A percentile compares a stretch with the other conserved stretches of the same genome.
phyloP scores from a whole-genome alignment of 192 early-diverging fungal species.

The Dispira parvispora region DNA sequence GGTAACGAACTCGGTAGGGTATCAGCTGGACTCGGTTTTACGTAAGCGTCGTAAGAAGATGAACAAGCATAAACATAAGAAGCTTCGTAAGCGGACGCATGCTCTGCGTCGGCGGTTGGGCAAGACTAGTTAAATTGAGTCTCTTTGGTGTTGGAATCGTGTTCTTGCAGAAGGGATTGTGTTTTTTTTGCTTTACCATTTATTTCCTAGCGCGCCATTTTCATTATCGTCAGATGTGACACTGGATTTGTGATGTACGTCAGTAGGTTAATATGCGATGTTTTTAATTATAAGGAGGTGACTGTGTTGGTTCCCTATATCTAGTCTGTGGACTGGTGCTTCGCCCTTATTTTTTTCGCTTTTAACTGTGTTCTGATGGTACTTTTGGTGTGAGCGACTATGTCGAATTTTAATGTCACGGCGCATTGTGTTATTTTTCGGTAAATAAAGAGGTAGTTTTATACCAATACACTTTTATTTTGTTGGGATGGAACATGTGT shows the following conservation, averaged over 20 bases:
- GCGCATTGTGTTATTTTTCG: too few species aligned
- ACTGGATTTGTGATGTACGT: too few species aligned
- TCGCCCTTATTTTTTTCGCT: neutral
- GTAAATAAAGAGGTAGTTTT: neutral
- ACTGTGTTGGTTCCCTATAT: too few species aligned
- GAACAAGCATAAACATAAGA: conserved; percentile 96
- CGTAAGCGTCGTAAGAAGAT: conserved; percentile 81
- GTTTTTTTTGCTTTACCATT: too few species aligned
- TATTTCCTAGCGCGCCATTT: too few species aligned
- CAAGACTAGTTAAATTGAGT: conserved; percentile 17
- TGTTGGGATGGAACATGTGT: too few species aligned
- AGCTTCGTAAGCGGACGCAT: conserved; percentile 58
- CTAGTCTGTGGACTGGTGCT: too few species aligned
- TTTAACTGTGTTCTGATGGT: neutral
- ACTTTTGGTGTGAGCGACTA: neutral
- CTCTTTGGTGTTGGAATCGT: neutral
- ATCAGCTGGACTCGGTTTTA: conserved; percentile 55
- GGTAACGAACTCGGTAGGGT: neutral
- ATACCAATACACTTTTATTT: neutral
- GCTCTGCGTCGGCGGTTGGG: conserved; percentile 60
- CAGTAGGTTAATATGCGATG: too few species aligned
- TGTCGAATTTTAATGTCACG: neutral
- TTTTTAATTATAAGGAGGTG: too few species aligned
- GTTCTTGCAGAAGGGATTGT: neutral
- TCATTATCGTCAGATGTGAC: too few species aligned